phyloP scores from a whole-genome alignment of 371 early-diverging fungal genomes.

The Mucor circinelloides region DNA sequence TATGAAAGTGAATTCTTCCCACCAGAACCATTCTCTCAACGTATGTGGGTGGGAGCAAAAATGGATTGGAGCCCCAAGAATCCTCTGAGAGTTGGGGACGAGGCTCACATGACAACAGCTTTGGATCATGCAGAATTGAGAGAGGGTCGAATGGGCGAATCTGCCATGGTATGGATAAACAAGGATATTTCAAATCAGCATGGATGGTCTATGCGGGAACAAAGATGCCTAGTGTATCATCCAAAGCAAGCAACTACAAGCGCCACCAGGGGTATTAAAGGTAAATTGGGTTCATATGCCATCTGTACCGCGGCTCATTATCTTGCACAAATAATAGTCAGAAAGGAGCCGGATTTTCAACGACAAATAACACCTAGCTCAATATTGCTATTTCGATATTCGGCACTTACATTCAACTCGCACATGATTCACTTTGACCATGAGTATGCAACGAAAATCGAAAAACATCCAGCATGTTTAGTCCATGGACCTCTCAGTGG shows the following conservation, averaged over 20 bases:
- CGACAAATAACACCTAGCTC: slow-evolving; percentile 58
- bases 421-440: slow-evolving; percentile 86
- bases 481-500: slow-evolving; percentile 86
- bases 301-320: background rate
- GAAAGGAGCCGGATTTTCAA: slow-evolving; percentile 57
- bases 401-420: slow-evolving; percentile 84
- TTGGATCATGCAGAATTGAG: slow-evolving; percentile 58
- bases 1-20: slow-evolving; percentile 77
- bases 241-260: slow-evolving; percentile 20
- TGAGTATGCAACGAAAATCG: slow-evolving; percentile 65
- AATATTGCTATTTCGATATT: slow-evolving; percentile 81
- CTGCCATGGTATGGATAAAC: slow-evolving; percentile 72
- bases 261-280: slow-evolving; percentile 1
- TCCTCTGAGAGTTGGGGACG: slow-evolving; percentile 65
- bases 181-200: slow-evolving; percentile 63
- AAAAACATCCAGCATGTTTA: slow-evolving; percentile 76
- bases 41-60: slow-evolving; percentile 88
- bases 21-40: slow-evolving; percentile 72
- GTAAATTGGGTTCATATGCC: background rate
- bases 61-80: slow-evolving; percentile 62
- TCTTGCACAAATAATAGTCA: slow-evolving; percentile 28
- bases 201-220: slow-evolving; percentile 73
- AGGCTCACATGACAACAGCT: slow-evolving; percentile 56
- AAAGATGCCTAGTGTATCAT: slow-evolving; percentile 73
- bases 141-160: slow-evolving; percentile 55